Base-by-base conservation (phyloP, 129 eudicot species). In the carrot (Daucus carota) region DNA sequence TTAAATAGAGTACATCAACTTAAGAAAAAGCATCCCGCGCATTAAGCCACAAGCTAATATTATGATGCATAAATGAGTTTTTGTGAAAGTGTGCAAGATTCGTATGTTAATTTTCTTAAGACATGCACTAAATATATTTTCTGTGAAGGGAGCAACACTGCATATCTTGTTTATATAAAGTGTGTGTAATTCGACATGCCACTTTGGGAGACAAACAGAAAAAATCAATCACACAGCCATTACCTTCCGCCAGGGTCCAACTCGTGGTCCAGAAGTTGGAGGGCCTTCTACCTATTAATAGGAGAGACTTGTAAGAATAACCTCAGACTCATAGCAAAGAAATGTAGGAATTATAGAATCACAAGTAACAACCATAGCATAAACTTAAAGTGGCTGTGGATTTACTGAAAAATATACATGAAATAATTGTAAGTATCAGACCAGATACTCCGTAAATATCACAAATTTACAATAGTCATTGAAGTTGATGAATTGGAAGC, bases 221-320 rank as follows among this genome's bases (percentile, higher is more conserved):
- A 14, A 36, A 8, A 74, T n/a, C 6, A 74, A 48, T 13, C 40
- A 77, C 6, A 24, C 17, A 50, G 59, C 26, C 11, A 8, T 73
- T 87, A 92, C 97, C 97, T 92, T 92, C 78, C 97, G 80, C 97
- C 97, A 92, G n/a, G 96, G 97, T 60, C 97, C 97, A 69, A 92
- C 96, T 84, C 84, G 85, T 73, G 97, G 92, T 78, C 74, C 78
- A 7, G 90, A 75, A 48, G 88, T 89, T 74, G 87, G 87, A 75
- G 97, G 83, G 75, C 83, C 89, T 78, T 87, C 92, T 41, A 85
- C 90, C 97, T 92, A 80, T 76, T 3, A 81, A 70, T 6, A 54
- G 38, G 13, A 81, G 28, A 66, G 38, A 66, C 78, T 77, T 18
- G 78, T 45, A 60, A 63, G 77, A 79, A 80, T 67, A 70, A 52